Percentiles rank a stretch among this genome's conserved stretches.
Conservation (phyloP, 331 rosid genomes). For the Pyracantha coccinea region DNA sequence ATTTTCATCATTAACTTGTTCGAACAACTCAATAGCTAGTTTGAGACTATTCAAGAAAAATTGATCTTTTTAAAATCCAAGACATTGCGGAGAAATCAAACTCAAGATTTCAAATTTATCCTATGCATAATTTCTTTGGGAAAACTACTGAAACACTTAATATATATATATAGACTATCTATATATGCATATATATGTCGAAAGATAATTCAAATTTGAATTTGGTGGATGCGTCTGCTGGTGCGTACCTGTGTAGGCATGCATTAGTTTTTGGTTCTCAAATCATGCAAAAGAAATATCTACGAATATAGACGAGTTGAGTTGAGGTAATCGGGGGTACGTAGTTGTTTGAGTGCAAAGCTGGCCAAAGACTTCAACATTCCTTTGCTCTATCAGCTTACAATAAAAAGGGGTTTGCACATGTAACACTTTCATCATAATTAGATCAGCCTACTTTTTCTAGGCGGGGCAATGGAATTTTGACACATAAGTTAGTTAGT, state of each 20-base stretch:
- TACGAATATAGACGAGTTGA: neutral
- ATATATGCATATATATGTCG: neutral
- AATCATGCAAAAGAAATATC: too few species aligned
- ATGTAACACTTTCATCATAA: neutral
- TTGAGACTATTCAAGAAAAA: too few species aligned
- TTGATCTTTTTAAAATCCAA: too few species aligned
- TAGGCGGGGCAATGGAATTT: neutral
- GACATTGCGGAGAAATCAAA: neutral
- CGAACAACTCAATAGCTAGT: neutral
- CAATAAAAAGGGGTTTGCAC: neutral
- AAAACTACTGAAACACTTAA: too few species aligned
- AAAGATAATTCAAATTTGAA: too few species aligned
- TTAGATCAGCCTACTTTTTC: neutral
- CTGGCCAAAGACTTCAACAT: neutral
- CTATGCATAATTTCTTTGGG: too few species aligned
- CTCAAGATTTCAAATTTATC: neutral
- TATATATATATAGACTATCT: too few species aligned
- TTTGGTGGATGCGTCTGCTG: neutral
- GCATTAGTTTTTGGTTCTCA: too few species aligned
- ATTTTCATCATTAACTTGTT: neutral
- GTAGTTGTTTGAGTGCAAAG: neutral
- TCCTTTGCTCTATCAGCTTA: neutral
- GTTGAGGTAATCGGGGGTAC: neutral
- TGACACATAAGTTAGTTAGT: neutral
- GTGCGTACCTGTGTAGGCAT: neutral